phyloP scores from a whole-genome alignment of 352 stramenopile genomes.

The Phytophthora cactorum region DNA sequence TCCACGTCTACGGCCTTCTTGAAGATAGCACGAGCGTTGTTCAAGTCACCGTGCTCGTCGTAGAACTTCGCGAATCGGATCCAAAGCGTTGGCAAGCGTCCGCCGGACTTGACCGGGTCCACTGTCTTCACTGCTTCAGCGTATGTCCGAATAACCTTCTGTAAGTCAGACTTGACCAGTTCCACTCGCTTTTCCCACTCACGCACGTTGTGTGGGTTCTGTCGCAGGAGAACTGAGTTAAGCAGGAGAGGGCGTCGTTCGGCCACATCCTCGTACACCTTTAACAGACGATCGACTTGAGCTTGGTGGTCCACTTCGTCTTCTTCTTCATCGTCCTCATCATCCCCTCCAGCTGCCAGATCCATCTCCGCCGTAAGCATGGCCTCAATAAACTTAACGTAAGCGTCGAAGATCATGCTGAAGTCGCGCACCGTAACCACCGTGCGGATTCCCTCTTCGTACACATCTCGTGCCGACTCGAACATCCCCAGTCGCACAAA shows the following conservation, averaged over 20 bases:
- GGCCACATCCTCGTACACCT: constrained; percentile 94
- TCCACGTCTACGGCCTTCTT: constrained; percentile 84
- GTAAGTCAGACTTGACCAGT: constrained; percentile 69
- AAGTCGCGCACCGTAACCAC: constrained; percentile 95
- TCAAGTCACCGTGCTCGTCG: constrained; percentile 91
- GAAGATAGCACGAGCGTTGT: constrained; percentile 94
- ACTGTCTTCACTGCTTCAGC: constrained; percentile 94
- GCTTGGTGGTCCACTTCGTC: constrained; percentile 66
- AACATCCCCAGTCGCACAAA: constrained; percentile 98
- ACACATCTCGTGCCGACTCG: constrained; percentile 96
- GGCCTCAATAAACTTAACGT: constrained; percentile 98
- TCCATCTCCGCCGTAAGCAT: constrained; percentile 97
- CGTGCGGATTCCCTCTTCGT: constrained; percentile 90
- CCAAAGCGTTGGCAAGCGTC: constrained; percentile 93
- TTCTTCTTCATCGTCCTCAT: constrained; percentile 79
- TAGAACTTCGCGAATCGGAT: constrained; percentile 96
- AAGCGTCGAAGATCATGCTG: constrained; percentile 98
- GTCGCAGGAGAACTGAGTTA: constrained; percentile 95
- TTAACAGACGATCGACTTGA: constrained; percentile 78
- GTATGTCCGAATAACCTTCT: constrained; percentile 84
- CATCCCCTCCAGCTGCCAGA: constrained; percentile 44
- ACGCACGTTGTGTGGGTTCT: constrained; percentile 98
- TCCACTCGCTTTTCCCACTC: constrained; percentile 98
- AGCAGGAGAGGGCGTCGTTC: constrained; percentile 94
- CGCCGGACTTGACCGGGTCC: constrained; percentile 82